Evolutionary conservation across 352 stramenopile genomes (phyloP).

Genomic region (Pythium folliculosum): DNA sequence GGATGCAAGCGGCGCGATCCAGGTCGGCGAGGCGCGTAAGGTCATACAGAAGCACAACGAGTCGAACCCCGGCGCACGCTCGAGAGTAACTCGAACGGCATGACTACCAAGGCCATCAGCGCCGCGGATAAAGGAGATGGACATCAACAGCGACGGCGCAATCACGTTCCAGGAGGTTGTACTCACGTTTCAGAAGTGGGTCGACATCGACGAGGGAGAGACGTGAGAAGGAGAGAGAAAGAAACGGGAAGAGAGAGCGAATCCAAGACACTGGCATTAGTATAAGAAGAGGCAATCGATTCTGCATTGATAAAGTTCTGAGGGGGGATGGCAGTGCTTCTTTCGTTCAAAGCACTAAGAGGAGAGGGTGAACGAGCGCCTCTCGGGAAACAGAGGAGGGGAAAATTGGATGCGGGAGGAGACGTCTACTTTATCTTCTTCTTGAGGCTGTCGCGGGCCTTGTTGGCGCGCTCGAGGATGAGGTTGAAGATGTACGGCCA

Average conservation of each 20-base stretch:
- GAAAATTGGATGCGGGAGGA: neutral
- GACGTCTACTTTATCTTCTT: slow-evolving; percentile 23
- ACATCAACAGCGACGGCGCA: slow-evolving; percentile 84
- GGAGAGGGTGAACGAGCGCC: neutral
- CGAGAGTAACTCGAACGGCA: slow-evolving; percentile 52
- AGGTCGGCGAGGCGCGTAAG: slow-evolving; percentile 67
- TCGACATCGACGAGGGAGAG: slow-evolving; percentile 54
- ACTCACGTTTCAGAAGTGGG: slow-evolving; percentile 87
- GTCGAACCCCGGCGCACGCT: slow-evolving; percentile 33
- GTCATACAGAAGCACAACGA: slow-evolving; percentile 64
- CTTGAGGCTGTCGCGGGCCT: slow-evolving; percentile 60
- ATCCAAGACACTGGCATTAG: neutral
- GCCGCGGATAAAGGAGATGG: slow-evolving; percentile 86
- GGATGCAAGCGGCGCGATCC: slow-evolving; percentile 79
- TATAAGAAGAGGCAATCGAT: neutral
- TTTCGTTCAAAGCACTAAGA: slow-evolving; percentile 4
- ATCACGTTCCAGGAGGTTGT: slow-evolving; percentile 92
- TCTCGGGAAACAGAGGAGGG: neutral
- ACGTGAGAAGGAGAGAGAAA: neutral
- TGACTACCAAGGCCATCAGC: slow-evolving; percentile 61
- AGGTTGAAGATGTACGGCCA: slow-evolving; percentile 87
- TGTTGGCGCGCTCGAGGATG: slow-evolving; percentile 58
- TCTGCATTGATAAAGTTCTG: slow-evolving; percentile 1
- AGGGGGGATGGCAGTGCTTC: neutral
- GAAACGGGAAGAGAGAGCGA: no score